These are phyloP conservation scores for Schwanniomyces etchellsii DNA, from an alignment of 1,139 yeast genomes.

Conservation along the genomic window DNA sequence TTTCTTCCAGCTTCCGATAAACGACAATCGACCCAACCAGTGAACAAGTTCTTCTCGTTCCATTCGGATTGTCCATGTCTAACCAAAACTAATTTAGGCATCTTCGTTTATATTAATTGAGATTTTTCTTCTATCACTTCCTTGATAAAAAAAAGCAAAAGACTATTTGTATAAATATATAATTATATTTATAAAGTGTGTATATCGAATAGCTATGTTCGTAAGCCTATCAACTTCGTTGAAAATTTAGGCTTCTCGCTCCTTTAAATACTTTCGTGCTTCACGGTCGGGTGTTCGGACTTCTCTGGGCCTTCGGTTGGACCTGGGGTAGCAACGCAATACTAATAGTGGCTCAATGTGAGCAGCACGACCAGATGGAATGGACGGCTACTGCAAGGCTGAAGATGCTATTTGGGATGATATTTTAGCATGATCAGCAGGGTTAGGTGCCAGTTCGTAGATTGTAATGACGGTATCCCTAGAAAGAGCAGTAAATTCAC, in stretches of 20 bases:
- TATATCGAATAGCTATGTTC: too few relatives aligned
- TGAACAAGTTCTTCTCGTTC: conserved; percentile 97
- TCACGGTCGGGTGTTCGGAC: conserved; percentile 20
- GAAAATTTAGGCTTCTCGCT: too few relatives aligned
- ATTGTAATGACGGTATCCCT: conserved; percentile 69
- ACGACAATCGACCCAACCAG: conserved; percentile 98
- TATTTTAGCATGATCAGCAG: conserved; percentile 72
- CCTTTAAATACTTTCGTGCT: conserved; percentile 3
- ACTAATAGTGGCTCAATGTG: neutral
- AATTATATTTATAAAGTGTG: too few relatives aligned
- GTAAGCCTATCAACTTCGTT: too few relatives aligned
- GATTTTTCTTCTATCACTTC: neutral
- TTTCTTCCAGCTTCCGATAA: conserved; percentile 79
- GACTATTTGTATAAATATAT: too few relatives aligned
- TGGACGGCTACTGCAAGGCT: conserved; percentile 1
- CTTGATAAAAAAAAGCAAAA: too few relatives aligned
- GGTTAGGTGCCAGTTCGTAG: conserved; percentile 91
- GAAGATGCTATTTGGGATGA: neutral
- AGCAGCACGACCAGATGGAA: neutral
- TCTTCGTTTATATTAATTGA: conserved; percentile 11
- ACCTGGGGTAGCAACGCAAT: neutral
- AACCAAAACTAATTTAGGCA: conserved; percentile 72
- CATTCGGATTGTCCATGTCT: conserved; percentile 99
- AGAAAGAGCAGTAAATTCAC: conserved; percentile 60
- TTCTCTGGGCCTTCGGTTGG: conserved; percentile 15